Conservation (phyloP, 2,329 filamentous ascomycete genomes). For the Phaeomoniella chlamydospora region DNA sequence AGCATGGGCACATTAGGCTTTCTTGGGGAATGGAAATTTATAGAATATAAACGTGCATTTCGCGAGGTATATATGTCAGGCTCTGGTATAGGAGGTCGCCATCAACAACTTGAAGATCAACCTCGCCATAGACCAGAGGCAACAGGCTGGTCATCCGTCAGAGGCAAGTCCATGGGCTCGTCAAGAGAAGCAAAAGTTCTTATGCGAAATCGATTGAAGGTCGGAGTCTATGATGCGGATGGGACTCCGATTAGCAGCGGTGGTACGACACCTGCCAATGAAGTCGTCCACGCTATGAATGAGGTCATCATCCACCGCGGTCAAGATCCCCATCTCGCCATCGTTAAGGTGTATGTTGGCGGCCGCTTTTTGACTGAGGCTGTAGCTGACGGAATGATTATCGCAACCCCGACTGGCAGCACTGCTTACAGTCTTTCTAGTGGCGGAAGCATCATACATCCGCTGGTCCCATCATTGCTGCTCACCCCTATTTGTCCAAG, state of each 20-base stretch:
- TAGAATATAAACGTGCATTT: conserved; percentile 83
- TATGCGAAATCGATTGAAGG: conserved; percentile 72
- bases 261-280: conserved; percentile 11
- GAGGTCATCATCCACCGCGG: conserved; percentile 90
- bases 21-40: conserved; percentile 90
- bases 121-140: conserved; percentile 15
- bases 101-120: conserved; percentile 27
- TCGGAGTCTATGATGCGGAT: conserved; percentile 63
- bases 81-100: conserved; percentile 34
- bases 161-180: conserved; percentile 68
- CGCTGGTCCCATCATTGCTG: conserved; percentile 73
- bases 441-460: conserved; percentile 87
- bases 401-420: conserved; percentile 85
- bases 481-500: conserved; percentile 90
- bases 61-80: conserved; percentile 83
- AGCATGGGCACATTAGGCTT: conserved; percentile 96
- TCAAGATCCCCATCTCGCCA: conserved; percentile 73
- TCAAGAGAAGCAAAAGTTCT: conserved; percentile 66
- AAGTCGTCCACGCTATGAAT: conserved; percentile 64
- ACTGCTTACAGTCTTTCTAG: conserved; percentile 92
- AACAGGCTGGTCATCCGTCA: conserved; percentile 55
- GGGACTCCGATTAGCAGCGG: conserved; percentile 29
- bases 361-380: conserved; percentile 84
- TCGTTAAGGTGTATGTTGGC: conserved; percentile 84
- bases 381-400: conserved; percentile 86